Base-by-base conservation (phyloP, 2,329 filamentous ascomycete species). In the Stemphylium lycopersici region DNA sequence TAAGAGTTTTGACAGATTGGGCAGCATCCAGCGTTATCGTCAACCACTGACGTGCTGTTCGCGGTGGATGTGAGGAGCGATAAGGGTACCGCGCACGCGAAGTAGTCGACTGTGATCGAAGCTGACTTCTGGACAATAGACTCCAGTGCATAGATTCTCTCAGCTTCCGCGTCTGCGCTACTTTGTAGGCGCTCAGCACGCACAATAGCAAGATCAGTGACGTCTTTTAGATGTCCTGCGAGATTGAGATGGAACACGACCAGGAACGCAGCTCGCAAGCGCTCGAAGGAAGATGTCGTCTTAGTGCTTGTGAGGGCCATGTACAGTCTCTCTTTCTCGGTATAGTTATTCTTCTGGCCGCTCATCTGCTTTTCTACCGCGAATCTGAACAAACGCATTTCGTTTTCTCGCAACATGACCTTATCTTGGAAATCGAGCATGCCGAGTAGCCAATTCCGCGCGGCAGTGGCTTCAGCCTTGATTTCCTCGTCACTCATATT, bases 1-100 rank as follows among this genome's bases (percentile, higher is more conserved):
- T 66, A 65, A 2, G 58, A 57, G 24, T 63, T 53, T n/a, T 61
- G 67, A 40, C 67, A 69, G 12, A 69, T 52, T 0, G 61, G 55
- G 46, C 55, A 59, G n/a, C 48, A 49, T 12, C 52, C 51, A 11
- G 55, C 55, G n/a, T 59, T 60, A 2, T 66, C 58, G 7, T 52
- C 44, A 6, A 49, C 3, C 4, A 44, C 41, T 16, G 38, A 43
- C 6, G 38, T 1, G 16, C 41, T 41, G 2, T 41, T 32, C 4
- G 41, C 16, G 10, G 40, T 33, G 16, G 16, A 8, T 24, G 16
- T 34, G 29, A 65, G 42, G 10, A 16, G 38, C 8, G 60, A 38
- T 1, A 66, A 47, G 1, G 61, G 57, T 16, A 65, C 39, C 4
- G 62, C 64, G 43, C 63, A 68, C 3, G 67, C 64, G 40, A 69